A percentile compares a stretch with the other conserved stretches of the same genome.
These are phyloP conservation scores for Austroboletus eburneus DNA, from an alignment of 768 basidiomycete species.

Conservation along the genomic window DNA sequence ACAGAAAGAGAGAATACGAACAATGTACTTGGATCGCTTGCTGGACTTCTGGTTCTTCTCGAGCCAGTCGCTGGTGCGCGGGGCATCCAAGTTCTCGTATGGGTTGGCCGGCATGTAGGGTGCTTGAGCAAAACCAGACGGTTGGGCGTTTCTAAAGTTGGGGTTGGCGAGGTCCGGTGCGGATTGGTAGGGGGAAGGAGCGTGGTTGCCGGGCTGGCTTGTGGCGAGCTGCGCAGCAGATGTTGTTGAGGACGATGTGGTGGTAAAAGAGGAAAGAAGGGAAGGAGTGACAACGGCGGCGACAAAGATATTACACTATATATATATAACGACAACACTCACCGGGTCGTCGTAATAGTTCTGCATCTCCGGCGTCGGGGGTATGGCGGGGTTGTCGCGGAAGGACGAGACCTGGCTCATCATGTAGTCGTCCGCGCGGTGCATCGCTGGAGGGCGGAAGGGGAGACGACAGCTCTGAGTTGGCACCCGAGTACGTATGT, in stretches of 20 bases:
- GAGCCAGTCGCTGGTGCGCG: slow-evolving; percentile 38
- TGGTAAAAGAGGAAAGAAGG: not conserved
- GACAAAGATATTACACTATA: not conserved
- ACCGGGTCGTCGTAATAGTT: slow-evolving; percentile 29
- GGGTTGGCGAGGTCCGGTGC: slow-evolving; percentile 19
- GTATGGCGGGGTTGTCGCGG: slow-evolving; percentile 13
- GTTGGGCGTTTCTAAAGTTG: slow-evolving; percentile 21
- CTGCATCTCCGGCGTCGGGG: slow-evolving; percentile 25
- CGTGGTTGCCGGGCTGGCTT: slow-evolving; percentile 33
- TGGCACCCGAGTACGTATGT: too few relatives aligned
- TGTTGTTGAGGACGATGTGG: not conserved
- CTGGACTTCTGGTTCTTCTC: slow-evolving; percentile 32
- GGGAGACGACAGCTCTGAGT: too few relatives aligned
- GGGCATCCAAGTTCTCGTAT: slow-evolving; percentile 32
- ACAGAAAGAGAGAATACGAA: slow-evolving; percentile 36
- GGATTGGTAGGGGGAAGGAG: slow-evolving; percentile 37
- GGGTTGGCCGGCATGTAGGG: slow-evolving; percentile 23
- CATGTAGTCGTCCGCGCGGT: slow-evolving; percentile 20
- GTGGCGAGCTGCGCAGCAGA: slow-evolving; percentile 32
- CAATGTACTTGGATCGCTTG: slow-evolving; percentile 53
- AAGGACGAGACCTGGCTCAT: slow-evolving; percentile 26
- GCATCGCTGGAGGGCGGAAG: slow-evolving; percentile 11
- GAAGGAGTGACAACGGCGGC: not conserved
- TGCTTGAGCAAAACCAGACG: slow-evolving; percentile 21
- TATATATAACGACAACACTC: slow-evolving; percentile 5